Evolutionary conservation across 2,329 filamentous ascomycete species (phyloP).

Genomic region (Cladorrhinum sp.): DNA sequence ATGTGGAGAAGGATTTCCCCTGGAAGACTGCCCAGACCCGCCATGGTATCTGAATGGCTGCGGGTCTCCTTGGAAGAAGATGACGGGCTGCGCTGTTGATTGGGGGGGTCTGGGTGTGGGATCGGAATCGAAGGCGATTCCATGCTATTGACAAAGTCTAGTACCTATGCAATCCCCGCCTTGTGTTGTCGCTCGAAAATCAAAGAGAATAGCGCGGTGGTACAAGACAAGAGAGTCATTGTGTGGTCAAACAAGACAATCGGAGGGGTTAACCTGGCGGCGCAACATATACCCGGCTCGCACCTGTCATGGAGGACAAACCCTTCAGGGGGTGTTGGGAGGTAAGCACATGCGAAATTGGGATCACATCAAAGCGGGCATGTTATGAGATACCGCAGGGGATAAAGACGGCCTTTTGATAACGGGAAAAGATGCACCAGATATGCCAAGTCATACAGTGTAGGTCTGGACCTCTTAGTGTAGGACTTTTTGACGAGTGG

Average conservation of each 20-base stretch:
- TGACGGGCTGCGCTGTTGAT: not conserved
- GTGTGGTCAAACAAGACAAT: not conserved
- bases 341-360: not conserved
- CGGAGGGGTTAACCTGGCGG: not conserved
- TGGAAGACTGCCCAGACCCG: constrained; percentile 53
- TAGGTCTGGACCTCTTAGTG: not conserved
- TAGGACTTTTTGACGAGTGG: constrained; percentile 2
- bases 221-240: not conserved
- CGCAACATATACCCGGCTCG: not conserved
- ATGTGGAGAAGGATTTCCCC: constrained; percentile 64
- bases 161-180: not conserved
- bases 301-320: not conserved
- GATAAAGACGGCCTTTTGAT: not conserved
- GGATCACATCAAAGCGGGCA: not conserved
- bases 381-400: not conserved
- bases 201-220: not conserved
- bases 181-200: not conserved
- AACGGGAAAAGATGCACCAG: not conserved
- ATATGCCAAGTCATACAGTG: not conserved
- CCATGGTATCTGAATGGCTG: constrained; percentile 9
- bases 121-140: not conserved
- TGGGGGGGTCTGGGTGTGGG: not conserved
- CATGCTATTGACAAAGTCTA: not conserved
- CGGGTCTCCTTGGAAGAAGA: not conserved
- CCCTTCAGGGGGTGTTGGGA: not conserved